Percentiles rank a stretch among this genome's conserved stretches.
These are phyloP conservation scores for Alternaria sp. DNA, from an alignment of 2,329 filamentous ascomycete genomes.

Conservation along the genomic window DNA sequence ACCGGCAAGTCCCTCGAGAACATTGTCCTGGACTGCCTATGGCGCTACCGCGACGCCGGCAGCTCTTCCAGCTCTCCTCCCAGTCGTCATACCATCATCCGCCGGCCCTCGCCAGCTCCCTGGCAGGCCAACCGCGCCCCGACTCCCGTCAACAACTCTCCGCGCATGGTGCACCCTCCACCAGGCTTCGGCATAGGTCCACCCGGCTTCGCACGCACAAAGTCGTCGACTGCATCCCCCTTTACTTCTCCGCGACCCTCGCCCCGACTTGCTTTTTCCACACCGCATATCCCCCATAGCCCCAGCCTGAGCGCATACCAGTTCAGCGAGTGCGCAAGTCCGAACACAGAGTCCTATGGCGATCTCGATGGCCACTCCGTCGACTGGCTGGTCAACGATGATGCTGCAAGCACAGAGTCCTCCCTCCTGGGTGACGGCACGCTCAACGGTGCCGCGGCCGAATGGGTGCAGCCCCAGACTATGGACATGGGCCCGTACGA, in stretches of 20 bases:
- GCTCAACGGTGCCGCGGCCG: constrained; percentile 81
- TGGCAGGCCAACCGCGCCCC: constrained; percentile 81
- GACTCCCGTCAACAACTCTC: constrained; percentile 84
- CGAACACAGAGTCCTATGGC: constrained; percentile 85
- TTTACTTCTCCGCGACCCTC: constrained; percentile 95
- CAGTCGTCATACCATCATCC: constrained; percentile 87
- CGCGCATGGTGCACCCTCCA: constrained; percentile 80
- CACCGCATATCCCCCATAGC: constrained; percentile 90
- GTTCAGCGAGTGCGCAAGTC: constrained; percentile 79
- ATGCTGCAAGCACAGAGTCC: constrained; percentile 82
- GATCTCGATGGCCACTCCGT: constrained; percentile 94
- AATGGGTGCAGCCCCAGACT: constrained; percentile 74
- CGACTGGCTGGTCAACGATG: constrained; percentile 93
- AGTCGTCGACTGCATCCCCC: constrained; percentile 79
- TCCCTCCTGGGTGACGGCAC: constrained; percentile 73
- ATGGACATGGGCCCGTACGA: constrained; percentile 98
- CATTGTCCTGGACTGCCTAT: constrained; percentile 87
- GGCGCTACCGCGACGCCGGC: constrained; percentile 76
- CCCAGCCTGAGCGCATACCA: constrained; percentile 95
- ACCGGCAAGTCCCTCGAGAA: constrained; percentile 84
- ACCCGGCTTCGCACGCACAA: constrained; percentile 78
- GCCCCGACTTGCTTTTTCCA: constrained; percentile 87
- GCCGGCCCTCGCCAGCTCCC: constrained; percentile 88
- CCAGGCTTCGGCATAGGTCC: constrained; percentile 79
- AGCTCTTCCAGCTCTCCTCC: constrained; percentile 77